Conservation (phyloP, 1,284 basidiomycete genomes). For the Naganishia cerealis region DNA sequence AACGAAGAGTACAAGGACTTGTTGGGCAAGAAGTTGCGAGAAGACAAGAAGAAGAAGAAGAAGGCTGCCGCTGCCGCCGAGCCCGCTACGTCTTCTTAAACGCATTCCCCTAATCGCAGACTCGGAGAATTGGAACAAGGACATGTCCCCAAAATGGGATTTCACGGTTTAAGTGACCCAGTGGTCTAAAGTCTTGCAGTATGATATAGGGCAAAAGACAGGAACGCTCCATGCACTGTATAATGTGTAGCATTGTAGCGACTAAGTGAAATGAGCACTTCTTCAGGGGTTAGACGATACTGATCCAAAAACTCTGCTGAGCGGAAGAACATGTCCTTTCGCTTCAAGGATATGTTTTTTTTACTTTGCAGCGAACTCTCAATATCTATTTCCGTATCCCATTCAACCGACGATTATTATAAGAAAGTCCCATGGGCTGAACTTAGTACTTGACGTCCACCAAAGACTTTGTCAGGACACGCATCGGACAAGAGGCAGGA, state of each 20-base stretch:
- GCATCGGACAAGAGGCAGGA: too few relatives aligned
- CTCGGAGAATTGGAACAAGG: background rate
- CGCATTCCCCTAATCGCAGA: background rate
- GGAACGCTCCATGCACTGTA: conserved; percentile 9
- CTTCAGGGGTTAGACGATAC: background rate
- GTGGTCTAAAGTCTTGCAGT: background rate
- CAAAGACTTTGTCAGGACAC: too few relatives aligned
- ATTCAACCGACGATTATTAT: too few relatives aligned
- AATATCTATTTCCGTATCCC: too few relatives aligned
- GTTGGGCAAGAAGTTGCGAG: conserved; percentile 75
- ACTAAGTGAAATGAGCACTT: conserved; percentile 14
- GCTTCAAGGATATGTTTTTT: too few relatives aligned
- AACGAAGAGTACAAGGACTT: conserved; percentile 79
- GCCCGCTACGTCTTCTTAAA: conserved; percentile 18
- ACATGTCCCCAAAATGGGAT: background rate
- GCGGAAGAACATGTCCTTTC: too few relatives aligned
- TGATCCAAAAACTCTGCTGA: too few relatives aligned
- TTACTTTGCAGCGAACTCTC: too few relatives aligned
- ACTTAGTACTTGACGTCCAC: too few relatives aligned
- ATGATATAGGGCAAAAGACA: conserved; percentile 7
- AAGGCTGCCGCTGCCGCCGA: conserved; percentile 66
- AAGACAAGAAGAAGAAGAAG: conserved; percentile 89
- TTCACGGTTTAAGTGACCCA: background rate
- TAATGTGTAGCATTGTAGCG: conserved; percentile 26
- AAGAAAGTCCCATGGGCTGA: too few relatives aligned